phyloP scores from a whole-genome alignment of 2,329 filamentous ascomycete genomes.

The Mycosphaerella sp. region DNA sequence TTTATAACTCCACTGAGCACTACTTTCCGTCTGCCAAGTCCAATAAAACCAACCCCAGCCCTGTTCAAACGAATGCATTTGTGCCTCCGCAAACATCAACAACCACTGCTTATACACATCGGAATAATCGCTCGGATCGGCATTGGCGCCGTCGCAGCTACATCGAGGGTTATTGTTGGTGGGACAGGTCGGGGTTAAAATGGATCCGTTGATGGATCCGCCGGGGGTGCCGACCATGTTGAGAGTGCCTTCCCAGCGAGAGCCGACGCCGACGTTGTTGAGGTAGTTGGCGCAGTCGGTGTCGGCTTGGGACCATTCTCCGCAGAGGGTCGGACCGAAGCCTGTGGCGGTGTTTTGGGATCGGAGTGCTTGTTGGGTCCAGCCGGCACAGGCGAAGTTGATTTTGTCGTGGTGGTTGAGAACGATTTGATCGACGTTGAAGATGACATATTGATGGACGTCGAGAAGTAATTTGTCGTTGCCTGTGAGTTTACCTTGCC shows the following conservation, averaged over 20 bases:
- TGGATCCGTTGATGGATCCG: constrained; percentile 54
- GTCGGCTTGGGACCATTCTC: constrained; percentile 96
- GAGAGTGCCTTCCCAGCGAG: constrained; percentile 85
- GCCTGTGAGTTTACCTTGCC: constrained; percentile 73
- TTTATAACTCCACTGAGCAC: constrained; percentile 89
- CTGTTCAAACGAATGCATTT: constrained; percentile 90
- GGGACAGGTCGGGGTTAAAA: constrained; percentile 70
- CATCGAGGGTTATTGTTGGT: constrained; percentile 56
- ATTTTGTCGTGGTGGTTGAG: constrained; percentile 78
- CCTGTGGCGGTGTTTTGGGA: constrained; percentile 69
- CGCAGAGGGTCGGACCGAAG: constrained; percentile 89
- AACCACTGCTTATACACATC: constrained; percentile 77
- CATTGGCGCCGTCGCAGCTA: constrained; percentile 69
- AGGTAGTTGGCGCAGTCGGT: constrained; percentile 85
- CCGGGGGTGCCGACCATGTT: constrained; percentile 44
- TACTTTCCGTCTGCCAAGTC: constrained; percentile 90
- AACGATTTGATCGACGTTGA: constrained; percentile 81
- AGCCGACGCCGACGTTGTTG: constrained; percentile 84
- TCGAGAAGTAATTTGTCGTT: constrained; percentile 77
- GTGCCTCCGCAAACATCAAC: constrained; percentile 83
- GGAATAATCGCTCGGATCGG: constrained; percentile 61
- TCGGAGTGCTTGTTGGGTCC: constrained; percentile 69
- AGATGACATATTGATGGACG: constrained; percentile 97
- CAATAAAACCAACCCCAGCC: constrained; percentile 99
- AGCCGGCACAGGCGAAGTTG: constrained; percentile 77